Evolutionary conservation across 139 green algal species (phyloP).

Genomic region (Mychonastes homosphaera): DNA sequence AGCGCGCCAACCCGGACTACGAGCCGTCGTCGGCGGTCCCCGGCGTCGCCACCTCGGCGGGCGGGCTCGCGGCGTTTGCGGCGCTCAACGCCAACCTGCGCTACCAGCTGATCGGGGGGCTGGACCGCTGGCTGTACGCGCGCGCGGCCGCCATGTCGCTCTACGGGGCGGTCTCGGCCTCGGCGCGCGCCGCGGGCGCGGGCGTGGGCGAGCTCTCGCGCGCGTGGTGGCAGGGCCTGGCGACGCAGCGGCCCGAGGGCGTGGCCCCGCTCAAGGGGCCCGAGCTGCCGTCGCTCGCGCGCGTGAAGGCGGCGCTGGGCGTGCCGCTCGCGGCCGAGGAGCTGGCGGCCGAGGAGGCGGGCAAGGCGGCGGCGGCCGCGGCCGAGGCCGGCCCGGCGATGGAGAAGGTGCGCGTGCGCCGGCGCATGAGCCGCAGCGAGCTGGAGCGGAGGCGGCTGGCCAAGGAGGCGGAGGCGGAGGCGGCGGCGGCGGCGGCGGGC

Average conservation of each 20-base stretch:
- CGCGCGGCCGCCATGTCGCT: conserved; percentile 62
- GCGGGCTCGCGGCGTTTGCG: conserved; percentile 68
- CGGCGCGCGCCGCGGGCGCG: conserved; percentile 20
- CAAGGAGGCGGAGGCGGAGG: conserved; percentile 1
- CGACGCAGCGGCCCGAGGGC: conserved; percentile 4
- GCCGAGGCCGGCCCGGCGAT: too few relatives aligned
- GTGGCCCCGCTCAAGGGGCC: conserved; percentile 7
- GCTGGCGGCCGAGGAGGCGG: neutral
- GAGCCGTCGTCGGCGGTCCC: conserved; percentile 67
- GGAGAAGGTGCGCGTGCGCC: too few relatives aligned
- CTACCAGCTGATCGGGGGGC: conserved; percentile 84
- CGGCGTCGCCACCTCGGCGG: conserved; percentile 33
- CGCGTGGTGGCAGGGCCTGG: conserved; percentile 43
- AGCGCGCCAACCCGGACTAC: conserved; percentile 44
- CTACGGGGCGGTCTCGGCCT: conserved; percentile 45
- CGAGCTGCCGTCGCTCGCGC: conserved; percentile 11
- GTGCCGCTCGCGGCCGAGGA: conserved; percentile 17
- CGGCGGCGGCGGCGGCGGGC: conserved; percentile 5
- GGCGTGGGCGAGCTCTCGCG: conserved; percentile 36
- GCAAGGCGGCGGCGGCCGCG: conserved; percentile 24
- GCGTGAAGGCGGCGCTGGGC: conserved; percentile 26
- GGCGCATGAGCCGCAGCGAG: conserved; percentile 25
- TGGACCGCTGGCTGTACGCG: conserved; percentile 81
- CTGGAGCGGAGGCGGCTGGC: too few relatives aligned
- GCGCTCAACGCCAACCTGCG: conserved; percentile 75